Conservation (phyloP, 1,284 basidiomycete species). For the Xanthoconium separans region DNA sequence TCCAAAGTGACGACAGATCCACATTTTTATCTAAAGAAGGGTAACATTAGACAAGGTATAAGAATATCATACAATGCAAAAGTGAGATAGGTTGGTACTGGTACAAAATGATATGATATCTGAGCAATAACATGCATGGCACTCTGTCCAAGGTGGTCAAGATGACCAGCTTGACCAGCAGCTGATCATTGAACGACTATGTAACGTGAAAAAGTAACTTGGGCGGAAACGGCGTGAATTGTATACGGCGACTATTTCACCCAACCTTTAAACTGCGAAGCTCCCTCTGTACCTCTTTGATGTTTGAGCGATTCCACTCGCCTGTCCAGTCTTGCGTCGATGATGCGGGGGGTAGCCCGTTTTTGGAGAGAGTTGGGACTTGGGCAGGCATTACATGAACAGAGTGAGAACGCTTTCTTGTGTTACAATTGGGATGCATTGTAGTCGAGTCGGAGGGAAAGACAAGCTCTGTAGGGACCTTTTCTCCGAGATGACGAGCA, state of each 20-base stretch:
- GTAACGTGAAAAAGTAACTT: background rate
- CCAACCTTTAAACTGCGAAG: constrained; percentile 21
- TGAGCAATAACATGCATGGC: constrained; percentile 1
- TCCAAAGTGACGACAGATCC: too few relatives aligned
- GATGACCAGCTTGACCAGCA: constrained; percentile 16
- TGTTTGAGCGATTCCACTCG: constrained; percentile 34
- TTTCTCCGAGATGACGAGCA: constrained; percentile 42
- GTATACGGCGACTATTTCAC: constrained; percentile 6
- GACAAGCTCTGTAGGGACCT: constrained; percentile 42
- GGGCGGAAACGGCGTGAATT: background rate
- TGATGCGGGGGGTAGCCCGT: background rate
- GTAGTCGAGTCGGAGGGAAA: constrained; percentile 16
- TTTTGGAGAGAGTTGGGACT: background rate
- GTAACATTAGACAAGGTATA: background rate
- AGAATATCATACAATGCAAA: constrained; percentile 12
- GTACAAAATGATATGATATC: constrained; percentile 11
- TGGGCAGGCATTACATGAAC: constrained; percentile 3
- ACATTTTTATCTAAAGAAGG: background rate
- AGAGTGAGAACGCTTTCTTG: constrained; percentile 16
- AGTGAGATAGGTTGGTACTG: background rate
- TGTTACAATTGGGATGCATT: background rate
- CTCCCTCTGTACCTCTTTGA: constrained; percentile 31
- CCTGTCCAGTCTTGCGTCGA: constrained; percentile 27
- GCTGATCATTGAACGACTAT: background rate
- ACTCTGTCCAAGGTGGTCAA: background rate